Percentiles rank a stretch among this genome's conserved stretches.
Evolutionary conservation across 1,139 yeast genomes (phyloP).

Genomic region (Blastobotrys proliferans): DNA sequence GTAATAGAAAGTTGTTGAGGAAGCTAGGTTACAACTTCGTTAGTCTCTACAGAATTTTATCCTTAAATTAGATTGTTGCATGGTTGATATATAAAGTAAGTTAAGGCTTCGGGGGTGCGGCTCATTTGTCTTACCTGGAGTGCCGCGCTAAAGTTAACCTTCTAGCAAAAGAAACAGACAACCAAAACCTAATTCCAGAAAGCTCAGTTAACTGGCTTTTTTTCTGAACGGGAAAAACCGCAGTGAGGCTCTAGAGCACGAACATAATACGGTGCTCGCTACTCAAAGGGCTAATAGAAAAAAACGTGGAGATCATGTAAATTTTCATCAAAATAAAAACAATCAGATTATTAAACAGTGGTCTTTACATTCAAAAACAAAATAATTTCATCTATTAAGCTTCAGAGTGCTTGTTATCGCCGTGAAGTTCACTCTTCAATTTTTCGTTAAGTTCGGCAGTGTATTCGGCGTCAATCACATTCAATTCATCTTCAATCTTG

Average conservation of each 20-base stretch:
- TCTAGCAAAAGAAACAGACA: no score
- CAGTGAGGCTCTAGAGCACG: no score
- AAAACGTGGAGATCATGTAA: neutral
- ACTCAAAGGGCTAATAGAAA: neutral
- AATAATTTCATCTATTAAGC: neutral
- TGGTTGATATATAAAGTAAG: no score
- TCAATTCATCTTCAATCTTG: slow-evolving; percentile 55
- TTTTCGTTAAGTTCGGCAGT: slow-evolving; percentile 27
- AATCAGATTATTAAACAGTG: neutral
- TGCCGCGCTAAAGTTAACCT: no score
- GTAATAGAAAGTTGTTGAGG: no score
- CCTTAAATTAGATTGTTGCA: neutral
- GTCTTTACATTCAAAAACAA: neutral
- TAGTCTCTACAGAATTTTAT: neutral
- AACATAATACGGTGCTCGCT: neutral
- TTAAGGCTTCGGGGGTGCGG: no score
- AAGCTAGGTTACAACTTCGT: neutral
- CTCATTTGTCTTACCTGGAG: no score
- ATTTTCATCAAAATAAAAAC: neutral
- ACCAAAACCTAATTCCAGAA: no score
- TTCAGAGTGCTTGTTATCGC: slow-evolving; percentile 12
- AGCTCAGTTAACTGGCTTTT: no score
- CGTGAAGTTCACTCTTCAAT: slow-evolving; percentile 13
- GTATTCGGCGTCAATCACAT: slow-evolving; percentile 46
- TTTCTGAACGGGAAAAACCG: no score